phyloP scores from a whole-genome alignment of 2,329 filamentous ascomycete genomes.

The Ascochyta rabiei region DNA sequence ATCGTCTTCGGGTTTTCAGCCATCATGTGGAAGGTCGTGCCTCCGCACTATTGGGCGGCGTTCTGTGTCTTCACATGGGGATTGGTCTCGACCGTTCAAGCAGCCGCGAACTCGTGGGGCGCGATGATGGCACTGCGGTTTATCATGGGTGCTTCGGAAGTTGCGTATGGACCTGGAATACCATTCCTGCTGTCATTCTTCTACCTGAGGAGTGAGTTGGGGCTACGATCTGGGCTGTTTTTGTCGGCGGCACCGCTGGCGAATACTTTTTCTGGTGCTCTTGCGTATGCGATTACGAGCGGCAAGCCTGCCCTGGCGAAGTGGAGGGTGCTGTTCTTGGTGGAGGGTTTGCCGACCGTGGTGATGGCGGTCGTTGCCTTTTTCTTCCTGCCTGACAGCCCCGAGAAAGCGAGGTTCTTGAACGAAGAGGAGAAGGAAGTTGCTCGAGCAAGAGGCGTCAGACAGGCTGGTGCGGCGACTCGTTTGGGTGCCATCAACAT shows the following conservation, averaged over 20 bases:
- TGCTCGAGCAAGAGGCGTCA: conserved; percentile 37
- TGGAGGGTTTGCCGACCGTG: conserved; percentile 53
- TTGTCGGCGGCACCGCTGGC: conserved; percentile 67
- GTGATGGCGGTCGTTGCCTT: conserved; percentile 51
- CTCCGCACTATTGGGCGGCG: conserved; percentile 46
- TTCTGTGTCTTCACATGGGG: conserved; percentile 46
- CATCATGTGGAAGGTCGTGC: conserved; percentile 47
- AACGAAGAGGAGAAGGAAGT: conserved; percentile 49
- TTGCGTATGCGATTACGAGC: conserved; percentile 62
- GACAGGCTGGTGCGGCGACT: conserved; percentile 36
- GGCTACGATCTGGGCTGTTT: conserved; percentile 63
- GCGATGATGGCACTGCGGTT: conserved; percentile 46
- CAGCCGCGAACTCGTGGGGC: conserved; percentile 36
- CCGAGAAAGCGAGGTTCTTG: conserved; percentile 51
- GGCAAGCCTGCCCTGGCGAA: conserved; percentile 61
- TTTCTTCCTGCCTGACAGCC: conserved; percentile 54
- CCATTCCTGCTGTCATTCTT: conserved; percentile 63
- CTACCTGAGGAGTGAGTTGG: conserved; percentile 63
- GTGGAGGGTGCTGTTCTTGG: conserved; percentile 65
- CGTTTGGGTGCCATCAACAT: conserved; percentile 38
- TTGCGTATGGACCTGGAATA: conserved; percentile 52
- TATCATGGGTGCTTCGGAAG: conserved; percentile 51
- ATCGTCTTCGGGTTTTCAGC: conserved; percentile 45
- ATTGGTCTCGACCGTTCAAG: conserved; percentile 41
- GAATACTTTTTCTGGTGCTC: conserved; percentile 76